Percentiles rank a stretch among this genome's conserved stretches.
These are phyloP conservation scores for Scheffersomyces lignosus DNA, from an alignment of 805 yeast genomes.

Conservation along the genomic window DNA sequence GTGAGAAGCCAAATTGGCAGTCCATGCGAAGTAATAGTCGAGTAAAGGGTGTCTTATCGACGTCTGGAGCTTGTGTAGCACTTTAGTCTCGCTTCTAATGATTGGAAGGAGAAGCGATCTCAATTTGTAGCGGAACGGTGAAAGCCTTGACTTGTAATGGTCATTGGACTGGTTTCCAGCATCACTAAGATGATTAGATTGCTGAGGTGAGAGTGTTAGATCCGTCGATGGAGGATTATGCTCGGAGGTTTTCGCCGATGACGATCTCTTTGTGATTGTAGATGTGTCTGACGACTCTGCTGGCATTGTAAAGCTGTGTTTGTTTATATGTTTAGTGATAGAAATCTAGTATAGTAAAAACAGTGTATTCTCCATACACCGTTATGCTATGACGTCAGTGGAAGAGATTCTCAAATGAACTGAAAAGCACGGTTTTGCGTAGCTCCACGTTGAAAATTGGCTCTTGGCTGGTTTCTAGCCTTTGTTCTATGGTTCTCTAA, in stretches of 20 bases:
- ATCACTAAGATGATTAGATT: conserved; percentile 38
- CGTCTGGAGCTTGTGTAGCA: conserved; percentile 58
- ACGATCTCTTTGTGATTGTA: too few relatives aligned
- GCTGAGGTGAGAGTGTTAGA: conserved; percentile 10
- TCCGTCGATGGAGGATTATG: conserved; percentile 8
- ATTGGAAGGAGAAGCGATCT: conserved; percentile 56
- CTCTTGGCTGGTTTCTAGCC: too few relatives aligned
- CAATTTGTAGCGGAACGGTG: conserved; percentile 52
- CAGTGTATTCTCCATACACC: neutral
- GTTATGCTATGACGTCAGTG: too few relatives aligned
- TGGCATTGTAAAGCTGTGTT: too few relatives aligned
- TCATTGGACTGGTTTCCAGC: conserved; percentile 73
- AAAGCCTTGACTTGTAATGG: conserved; percentile 62
- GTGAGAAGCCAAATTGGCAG: conserved; percentile 90
- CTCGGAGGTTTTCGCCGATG: conserved; percentile 4
- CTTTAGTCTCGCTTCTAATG: conserved; percentile 63
- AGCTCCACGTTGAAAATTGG: too few relatives aligned
- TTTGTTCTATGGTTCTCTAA: too few relatives aligned
- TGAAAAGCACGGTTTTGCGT: too few relatives aligned
- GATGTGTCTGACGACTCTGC: too few relatives aligned
- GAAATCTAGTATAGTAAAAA: neutral
- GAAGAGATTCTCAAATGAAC: too few relatives aligned
- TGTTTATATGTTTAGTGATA: neutral
- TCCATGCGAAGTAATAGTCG: conserved; percentile 79
- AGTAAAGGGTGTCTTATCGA: conserved; percentile 46